Base-by-base conservation (phyloP, 176 grass and related monocot species). In the Bothriochloa decipiens region DNA sequence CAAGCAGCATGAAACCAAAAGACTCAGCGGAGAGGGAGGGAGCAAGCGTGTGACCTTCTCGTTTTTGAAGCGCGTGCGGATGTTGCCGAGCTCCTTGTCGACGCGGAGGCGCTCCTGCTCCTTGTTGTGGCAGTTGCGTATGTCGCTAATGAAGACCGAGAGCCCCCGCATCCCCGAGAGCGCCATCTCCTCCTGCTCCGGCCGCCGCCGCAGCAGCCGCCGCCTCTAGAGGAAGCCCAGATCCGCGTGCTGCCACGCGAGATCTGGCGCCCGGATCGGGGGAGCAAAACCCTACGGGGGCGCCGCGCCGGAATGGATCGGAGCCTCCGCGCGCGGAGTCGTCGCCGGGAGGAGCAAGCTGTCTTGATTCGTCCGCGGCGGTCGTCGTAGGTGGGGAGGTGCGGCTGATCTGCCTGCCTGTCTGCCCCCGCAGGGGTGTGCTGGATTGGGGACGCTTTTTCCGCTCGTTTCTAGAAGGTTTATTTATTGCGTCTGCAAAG, bases 91-190 rank as follows among this genome's bases (percentile, higher is more conserved):
- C 93, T 99, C 96, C 93, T 99, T 99, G 90, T 99, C 96, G 64
- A 99, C 96, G 70, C 96, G 85, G 61, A 99, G 86, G 81, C 93
- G 88, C 86, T 99, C 96, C 96, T 99, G 96, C 93, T 99, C 96
- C 88, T 99, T 99, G 91, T 99, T 99, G 86, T 99, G 96, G 90
- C 96, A 99, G 92, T 92, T 99, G 74, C 96, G 90, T 43, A 99
- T 28, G 80, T 99, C 96, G 85, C 96, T 99, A 93, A 99, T 99
- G 88, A 99, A 98, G 68, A 99, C 96, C 0, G 96, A 99, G 27
- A 99, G 86, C 78, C 96, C 96, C 28, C 96, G 93, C 96, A 96
- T 99, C 76, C 96, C 96, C 8, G 96, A 96, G 69, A 99, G 90
- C 84, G 96, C 89, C 96, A 99, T 99, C 74, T n/a, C 78, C 40